Base-by-base conservation (phyloP, 2,329 filamentous ascomycete species). In the Pseudogymnoascus sp. region DNA sequence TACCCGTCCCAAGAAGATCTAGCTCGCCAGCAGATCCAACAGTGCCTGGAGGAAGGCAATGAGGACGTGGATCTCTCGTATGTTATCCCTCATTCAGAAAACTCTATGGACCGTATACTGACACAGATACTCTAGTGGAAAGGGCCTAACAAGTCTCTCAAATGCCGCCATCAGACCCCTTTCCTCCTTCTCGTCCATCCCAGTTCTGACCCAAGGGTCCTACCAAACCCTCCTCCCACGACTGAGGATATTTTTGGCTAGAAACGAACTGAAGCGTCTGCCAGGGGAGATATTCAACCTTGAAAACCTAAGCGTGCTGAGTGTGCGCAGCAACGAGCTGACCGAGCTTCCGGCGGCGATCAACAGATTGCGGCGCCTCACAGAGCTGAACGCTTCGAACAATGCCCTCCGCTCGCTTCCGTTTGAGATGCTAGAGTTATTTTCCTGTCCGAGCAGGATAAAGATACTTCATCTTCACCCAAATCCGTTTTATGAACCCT, bases 1-100 rank as follows among this genome's bases (percentile, higher is more conserved):
- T 21, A 62, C 9, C 65, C 64, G 17, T 59, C 66, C 10, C 53
- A 77, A 7, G 82, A 86, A 71, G 71, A 76, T 29, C 64, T 71
- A 29, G 82, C 80, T 0, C 77, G 77, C 33, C 71, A 72, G 2
- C 77, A 75, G 63, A 82, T 88, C 46, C 77, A 79, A 26, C 64
- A 69, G 1, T 86, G 82, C 66, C 73, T 88, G 15, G 86, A 90
- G 19, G 70, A 78, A 9, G 85, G 85, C 7, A 75, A 78, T 11
- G 85, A 89, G 69, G 76, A 73, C 1, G 77, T 90, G 37, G 85
- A 90, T 72, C 75, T 89, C 10, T 85, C 83, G 82, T 86, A 72
- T 73, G 82, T 78, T 15, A 37, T n/a, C 13, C 59, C 21, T 17
- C 19, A 10, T 33, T 42, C 21, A 19, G 17, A n/a, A 13, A 1